These are phyloP conservation scores for Cyclotella baltica DNA, from an alignment of 108 stramenopile genomes.

Conservation along the genomic window DNA sequence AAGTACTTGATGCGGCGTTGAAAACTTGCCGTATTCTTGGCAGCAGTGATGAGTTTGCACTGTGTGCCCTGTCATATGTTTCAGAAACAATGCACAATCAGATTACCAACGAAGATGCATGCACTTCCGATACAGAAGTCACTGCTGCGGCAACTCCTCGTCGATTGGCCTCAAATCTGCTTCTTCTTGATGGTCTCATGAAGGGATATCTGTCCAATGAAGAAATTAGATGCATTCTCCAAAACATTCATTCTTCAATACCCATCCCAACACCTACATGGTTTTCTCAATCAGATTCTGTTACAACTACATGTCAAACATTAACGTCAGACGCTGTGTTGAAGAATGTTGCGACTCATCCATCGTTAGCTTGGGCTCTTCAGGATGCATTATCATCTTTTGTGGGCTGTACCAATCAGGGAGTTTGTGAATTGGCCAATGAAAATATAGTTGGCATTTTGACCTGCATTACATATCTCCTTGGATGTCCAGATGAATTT, in stretches of 20 bases:
- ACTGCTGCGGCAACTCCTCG: constrained; percentile 26
- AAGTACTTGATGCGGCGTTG: constrained; percentile 40
- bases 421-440: constrained; percentile 15
- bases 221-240: constrained; percentile 18
- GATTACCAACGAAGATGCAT: not conserved
- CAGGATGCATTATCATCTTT: constrained; percentile 35
- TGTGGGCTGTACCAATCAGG: constrained; percentile 10
- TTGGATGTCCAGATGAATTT: constrained; percentile 31
- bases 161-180: constrained; percentile 33
- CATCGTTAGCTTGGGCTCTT: constrained; percentile 44
- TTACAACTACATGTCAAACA: constrained; percentile 9
- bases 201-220: constrained; percentile 34
- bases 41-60: constrained; percentile 20
- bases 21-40: constrained; percentile 35
- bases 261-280: constrained; percentile 25
- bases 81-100: not conserved
- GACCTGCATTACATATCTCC: constrained; percentile 36
- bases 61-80: constrained; percentile 9
- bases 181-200: constrained; percentile 44
- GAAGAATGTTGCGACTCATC: constrained; percentile 21
- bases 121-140: not conserved
- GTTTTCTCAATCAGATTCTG: constrained; percentile 20
- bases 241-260: constrained; percentile 22
- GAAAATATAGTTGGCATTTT: constrained; percentile 21
- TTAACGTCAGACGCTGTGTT: constrained; percentile 16